Conservation (phyloP, 1,139 yeast genomes). For the Yamadazyma atmosphaerica region DNA sequence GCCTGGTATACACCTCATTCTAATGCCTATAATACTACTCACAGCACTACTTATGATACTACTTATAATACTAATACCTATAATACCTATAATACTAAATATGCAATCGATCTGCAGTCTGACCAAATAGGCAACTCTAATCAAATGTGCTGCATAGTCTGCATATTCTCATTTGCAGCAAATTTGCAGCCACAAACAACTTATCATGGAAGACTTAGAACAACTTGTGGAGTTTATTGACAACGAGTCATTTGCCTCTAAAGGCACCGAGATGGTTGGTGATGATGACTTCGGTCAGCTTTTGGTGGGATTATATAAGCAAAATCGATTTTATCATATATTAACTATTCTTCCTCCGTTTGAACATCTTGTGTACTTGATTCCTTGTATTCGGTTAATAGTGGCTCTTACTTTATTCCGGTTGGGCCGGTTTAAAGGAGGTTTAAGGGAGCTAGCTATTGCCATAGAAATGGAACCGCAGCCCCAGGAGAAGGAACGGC, state of each 20-base stretch:
- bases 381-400: constrained; percentile 12
- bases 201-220: constrained; percentile 8
- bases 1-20: too few species aligned
- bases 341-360: constrained; percentile 15
- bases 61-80: too few species aligned
- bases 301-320: constrained; percentile 8
- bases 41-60: too few species aligned
- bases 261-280: background rate
- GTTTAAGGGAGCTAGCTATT: constrained; percentile 27
- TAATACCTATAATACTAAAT: too few species aligned
- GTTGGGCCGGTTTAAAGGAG: constrained; percentile 26
- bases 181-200: constrained; percentile 7
- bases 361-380: constrained; percentile 6
- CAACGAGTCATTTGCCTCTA: background rate
- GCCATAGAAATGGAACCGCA: constrained; percentile 26
- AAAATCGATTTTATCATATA: constrained; percentile 16
- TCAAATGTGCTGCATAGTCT: background rate
- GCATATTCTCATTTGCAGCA: background rate
- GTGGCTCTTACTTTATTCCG: constrained; percentile 23
- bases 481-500: constrained; percentile 16
- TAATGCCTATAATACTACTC: too few species aligned
- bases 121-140: too few species aligned
- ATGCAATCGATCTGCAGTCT: too few species aligned
- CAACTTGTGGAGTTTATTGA: constrained; percentile 7
- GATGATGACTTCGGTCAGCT: constrained; percentile 2